Conservation (phyloP, 2,329 filamentous ascomycete genomes). For the Nectriaceae sp. region DNA sequence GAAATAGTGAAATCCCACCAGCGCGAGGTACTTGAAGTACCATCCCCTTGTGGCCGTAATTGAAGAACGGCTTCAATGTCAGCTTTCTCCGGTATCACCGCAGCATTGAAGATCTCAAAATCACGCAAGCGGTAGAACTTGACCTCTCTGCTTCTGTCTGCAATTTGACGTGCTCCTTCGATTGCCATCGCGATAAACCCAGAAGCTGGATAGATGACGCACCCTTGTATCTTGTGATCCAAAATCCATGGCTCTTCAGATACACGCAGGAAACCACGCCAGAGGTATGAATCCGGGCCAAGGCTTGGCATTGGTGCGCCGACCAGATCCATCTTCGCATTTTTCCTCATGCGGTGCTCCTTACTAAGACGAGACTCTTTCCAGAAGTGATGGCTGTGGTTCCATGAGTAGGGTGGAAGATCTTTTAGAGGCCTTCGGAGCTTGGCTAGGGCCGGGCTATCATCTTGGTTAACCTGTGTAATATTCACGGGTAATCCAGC, state of each 20-base stretch:
- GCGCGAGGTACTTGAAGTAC: not conserved
- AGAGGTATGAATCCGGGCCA: not conserved
- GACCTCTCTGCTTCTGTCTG: not conserved
- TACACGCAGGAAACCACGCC: not conserved
- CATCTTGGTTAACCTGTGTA: constrained; percentile 14
- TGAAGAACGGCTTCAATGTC: not conserved
- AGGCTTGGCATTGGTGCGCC: constrained; percentile 5
- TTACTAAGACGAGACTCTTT: constrained; percentile 3
- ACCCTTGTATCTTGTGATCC: constrained; percentile 56
- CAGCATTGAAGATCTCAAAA: not conserved
- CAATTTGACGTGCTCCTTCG: constrained; percentile 34
- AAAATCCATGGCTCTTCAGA: constrained; percentile 50
- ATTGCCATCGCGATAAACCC: constrained; percentile 46
- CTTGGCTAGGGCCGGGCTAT: constrained; percentile 17
- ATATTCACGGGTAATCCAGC: constrained; percentile 45
- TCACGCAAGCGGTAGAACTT: not conserved
- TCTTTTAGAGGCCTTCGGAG: constrained; percentile 40
- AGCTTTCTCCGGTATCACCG: too few relatives aligned
- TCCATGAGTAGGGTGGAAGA: constrained; percentile 5
- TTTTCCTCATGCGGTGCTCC: not conserved
- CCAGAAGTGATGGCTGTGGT: constrained; percentile 5
- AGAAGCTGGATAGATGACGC: constrained; percentile 46
- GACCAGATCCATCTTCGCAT: not conserved
- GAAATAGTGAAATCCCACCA: not conserved
- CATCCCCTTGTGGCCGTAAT: not conserved